phyloP scores from a whole-genome alignment of 2,329 filamentous ascomycete genomes.

The Colletotrichum siamense region DNA sequence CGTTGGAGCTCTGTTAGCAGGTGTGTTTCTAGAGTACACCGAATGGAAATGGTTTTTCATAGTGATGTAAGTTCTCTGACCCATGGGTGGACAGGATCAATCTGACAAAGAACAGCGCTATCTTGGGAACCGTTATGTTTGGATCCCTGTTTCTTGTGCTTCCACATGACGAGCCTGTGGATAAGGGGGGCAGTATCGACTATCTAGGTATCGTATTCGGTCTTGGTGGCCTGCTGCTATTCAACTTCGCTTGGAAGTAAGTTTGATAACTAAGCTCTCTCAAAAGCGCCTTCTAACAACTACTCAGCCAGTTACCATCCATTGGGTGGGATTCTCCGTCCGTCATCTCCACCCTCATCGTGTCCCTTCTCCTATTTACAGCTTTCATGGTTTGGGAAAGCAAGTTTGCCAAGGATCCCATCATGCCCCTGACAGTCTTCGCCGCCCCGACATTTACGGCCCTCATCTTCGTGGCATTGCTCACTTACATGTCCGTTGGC shows the following conservation, averaged over 20 bases:
- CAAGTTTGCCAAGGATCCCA: not conserved
- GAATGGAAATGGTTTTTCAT: not conserved
- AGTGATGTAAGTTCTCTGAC: not conserved
- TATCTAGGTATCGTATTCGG: slow-evolving; percentile 24
- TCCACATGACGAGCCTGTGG: not conserved
- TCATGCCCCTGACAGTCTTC: not conserved
- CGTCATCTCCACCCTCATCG: not conserved
- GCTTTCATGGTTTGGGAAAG: not conserved
- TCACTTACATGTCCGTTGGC: not conserved
- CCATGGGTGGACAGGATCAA: not conserved
- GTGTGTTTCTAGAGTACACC: slow-evolving; percentile 24
- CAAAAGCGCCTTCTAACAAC: not conserved
- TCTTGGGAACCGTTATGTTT: not conserved
- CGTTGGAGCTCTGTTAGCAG: slow-evolving; percentile 44
- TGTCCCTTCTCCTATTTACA: not conserved
- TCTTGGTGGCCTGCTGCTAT: slow-evolving; percentile 45
- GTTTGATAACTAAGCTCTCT: slow-evolving; percentile 14
- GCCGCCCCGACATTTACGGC: not conserved
- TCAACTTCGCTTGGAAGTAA: slow-evolving; percentile 59
- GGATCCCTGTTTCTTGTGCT: not conserved
- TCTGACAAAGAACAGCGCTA: not conserved
- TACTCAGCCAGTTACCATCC: not conserved
- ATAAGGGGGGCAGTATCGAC: slow-evolving; percentile 27
- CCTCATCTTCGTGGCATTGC: not conserved
- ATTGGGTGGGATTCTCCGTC: not conserved